phyloP scores from a whole-genome alignment of 169 alveolate genomes.

The Eimeria sp. region DNA sequence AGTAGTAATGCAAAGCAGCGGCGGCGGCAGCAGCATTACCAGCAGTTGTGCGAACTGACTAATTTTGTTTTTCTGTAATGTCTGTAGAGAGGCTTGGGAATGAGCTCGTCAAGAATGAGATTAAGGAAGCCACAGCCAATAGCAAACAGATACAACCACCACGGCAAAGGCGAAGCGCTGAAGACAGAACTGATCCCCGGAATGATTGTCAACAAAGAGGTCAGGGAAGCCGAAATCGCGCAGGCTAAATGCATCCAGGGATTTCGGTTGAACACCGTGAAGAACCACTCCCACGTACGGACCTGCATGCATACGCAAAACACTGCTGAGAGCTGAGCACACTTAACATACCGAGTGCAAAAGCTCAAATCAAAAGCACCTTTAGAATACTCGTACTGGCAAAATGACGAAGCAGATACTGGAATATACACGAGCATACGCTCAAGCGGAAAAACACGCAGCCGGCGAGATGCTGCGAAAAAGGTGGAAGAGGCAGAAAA shows the following conservation, averaged over 20 bases:
- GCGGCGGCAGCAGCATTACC: not conserved
- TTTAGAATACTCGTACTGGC: too few relatives aligned
- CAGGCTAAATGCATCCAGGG: conserved; percentile 96
- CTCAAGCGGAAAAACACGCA: not conserved
- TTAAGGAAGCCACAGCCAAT: conserved; percentile 92
- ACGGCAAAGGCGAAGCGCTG: conserved; percentile 90
- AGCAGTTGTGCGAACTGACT: conserved; percentile 13
- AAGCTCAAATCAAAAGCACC: too few relatives aligned
- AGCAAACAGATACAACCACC: conserved; percentile 95
- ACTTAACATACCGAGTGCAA: too few relatives aligned
- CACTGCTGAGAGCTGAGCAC: not conserved
- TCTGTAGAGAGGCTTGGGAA: conserved; percentile 92
- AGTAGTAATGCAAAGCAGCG: not conserved
- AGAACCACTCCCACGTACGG: conserved; percentile 95
- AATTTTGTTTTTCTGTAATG: not conserved
- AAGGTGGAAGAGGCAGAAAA: too few relatives aligned
- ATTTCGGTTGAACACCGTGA: conserved; percentile 92
- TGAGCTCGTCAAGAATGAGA: conserved; percentile 91
- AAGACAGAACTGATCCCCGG: conserved; percentile 92
- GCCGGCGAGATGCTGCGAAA: not conserved
- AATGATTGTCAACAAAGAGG: conserved; percentile 90
- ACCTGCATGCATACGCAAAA: conserved; percentile 71
- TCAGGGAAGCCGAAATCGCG: conserved; percentile 92
- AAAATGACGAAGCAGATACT: not conserved
- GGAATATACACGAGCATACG: not conserved